These are phyloP conservation scores for Penicillium sp. DNA, from an alignment of 2,329 filamentous ascomycete species.

Conservation along the genomic window DNA sequence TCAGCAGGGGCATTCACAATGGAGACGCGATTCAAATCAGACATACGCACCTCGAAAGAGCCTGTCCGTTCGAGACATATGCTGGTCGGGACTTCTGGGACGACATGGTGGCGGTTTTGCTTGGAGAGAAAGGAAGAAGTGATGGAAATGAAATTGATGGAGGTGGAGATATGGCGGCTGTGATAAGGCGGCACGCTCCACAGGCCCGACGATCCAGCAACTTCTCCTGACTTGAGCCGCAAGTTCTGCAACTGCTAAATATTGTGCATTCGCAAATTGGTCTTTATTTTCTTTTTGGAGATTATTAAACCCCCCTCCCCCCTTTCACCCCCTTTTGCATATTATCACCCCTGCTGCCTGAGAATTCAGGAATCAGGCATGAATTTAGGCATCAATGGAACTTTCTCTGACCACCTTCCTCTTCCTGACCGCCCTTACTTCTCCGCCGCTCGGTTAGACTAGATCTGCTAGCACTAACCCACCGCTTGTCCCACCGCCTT, in stretches of 20 bases:
- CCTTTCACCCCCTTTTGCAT: too few relatives aligned
- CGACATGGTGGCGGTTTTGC: conserved; percentile 33
- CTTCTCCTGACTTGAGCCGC: neutral
- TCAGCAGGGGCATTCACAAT: neutral
- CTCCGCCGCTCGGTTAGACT: too few relatives aligned
- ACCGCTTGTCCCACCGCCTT: too few relatives aligned
- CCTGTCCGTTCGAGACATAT: conserved; percentile 45
- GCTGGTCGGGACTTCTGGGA: conserved; percentile 26
- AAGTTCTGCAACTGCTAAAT: neutral
- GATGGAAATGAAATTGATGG: conserved; percentile 10
- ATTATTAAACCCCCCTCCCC: too few relatives aligned
- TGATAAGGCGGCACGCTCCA: conserved; percentile 7
- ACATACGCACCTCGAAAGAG: conserved; percentile 37
- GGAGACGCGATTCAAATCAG: neutral
- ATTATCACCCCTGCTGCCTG: too few relatives aligned
- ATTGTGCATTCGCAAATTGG: too few relatives aligned
- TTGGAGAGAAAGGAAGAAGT: neutral
- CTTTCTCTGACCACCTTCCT: too few relatives aligned
- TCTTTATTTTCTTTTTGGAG: too few relatives aligned
- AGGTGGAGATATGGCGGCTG: conserved; percentile 15
- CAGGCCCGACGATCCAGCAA: neutral
- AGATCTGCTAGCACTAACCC: too few relatives aligned
- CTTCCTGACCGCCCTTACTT: too few relatives aligned
- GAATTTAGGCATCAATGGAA: too few relatives aligned
- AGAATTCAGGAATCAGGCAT: too few relatives aligned